These are phyloP conservation scores for Ascochyta rabiei DNA, from an alignment of 2,329 filamentous ascomycete species.

Conservation along the genomic window DNA sequence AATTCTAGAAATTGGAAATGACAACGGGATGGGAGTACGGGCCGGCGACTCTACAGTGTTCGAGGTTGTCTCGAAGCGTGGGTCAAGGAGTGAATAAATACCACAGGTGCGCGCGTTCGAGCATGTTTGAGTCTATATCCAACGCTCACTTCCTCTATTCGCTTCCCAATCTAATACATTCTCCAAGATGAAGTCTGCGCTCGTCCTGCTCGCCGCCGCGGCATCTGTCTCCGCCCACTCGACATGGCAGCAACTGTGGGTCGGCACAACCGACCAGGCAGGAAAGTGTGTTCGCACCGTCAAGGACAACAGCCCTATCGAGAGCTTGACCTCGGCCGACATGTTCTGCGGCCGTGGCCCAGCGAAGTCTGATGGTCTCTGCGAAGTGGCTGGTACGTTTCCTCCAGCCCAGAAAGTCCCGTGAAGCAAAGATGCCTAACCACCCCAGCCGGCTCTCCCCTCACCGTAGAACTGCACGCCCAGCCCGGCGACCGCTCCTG, in stretches of 20 bases:
- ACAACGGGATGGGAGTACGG: conserved; percentile 9
- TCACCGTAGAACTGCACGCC: conserved; percentile 49
- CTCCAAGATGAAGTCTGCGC: conserved; percentile 40
- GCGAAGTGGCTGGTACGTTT: conserved; percentile 42
- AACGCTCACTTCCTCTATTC: conserved; percentile 12
- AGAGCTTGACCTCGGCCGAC: conserved; percentile 35
- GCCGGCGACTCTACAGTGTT: conserved; percentile 6
- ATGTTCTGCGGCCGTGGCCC: conserved; percentile 48
- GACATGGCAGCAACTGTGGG: conserved; percentile 49
- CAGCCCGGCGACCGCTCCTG: conserved; percentile 43
- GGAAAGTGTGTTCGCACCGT: conserved; percentile 40
- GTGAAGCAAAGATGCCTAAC: conserved; percentile 10
- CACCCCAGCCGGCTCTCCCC: conserved; percentile 36
- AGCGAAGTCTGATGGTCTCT: conserved; percentile 31
- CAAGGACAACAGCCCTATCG: conserved; percentile 45
- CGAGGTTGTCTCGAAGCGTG: neutral
- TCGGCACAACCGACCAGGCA: conserved; percentile 41
- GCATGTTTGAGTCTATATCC: conserved; percentile 15
- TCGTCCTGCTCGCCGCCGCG: conserved; percentile 41
- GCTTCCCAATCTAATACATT: conserved; percentile 8
- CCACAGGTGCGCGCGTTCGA: conserved; percentile 13
- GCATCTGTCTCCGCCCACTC: conserved; percentile 46
- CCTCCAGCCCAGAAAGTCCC: neutral
- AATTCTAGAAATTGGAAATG: conserved; percentile 14
- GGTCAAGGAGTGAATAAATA: conserved; percentile 5